Evolutionary conservation across 2,329 filamentous ascomycete species (phyloP), one percentile per base, ranked within the genome.

Genomic region (Verticillium nonalfalfae): DNA sequence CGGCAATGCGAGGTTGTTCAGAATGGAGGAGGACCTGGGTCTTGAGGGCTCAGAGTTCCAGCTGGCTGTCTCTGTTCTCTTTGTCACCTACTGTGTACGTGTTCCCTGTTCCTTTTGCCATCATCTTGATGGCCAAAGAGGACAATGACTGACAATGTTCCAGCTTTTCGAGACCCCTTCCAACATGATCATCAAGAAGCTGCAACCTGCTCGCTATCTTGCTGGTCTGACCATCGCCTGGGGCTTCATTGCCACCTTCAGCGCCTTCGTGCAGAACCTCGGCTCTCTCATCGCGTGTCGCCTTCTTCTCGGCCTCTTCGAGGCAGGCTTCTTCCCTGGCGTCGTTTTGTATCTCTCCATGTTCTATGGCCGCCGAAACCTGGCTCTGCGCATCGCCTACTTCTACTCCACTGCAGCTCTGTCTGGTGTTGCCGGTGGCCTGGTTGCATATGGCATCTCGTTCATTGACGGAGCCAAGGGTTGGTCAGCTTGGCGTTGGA

Each of bases 401-500:
- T 78, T 89, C 1, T 89, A 88, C 68, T 79, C 83, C 10, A 79
- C 78, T 2, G 81, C 85, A 1, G 85, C 87, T 0, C 72, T 88
- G 1, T 84, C 86, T 0, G 87, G 87, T 6, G 85, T 86, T 1
- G 86, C 79, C 58, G 86, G 87, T 26, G 87, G 87, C 0, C 76
- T 90, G 0, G 77, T 90, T 0, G 87, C 87, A 0, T 89, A 86
- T 60, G 86, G 78, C 0, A 87, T 89, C 62, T 84, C 84, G 0
- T 83, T 83, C 67, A 85, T 90, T 78, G 81, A 88, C 61, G 85
- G 85, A 1, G 69, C 82, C 10, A 73, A 75, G 0, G 85, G 85
- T 1, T 77, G 81, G 62, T 71, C 76, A n/a, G 87, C 84, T 1
- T 90, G 87, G 87, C 74, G 87, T 57, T 90, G 86, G 87, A 86